These are phyloP conservation scores for Apiospora kogelbergensis DNA, from an alignment of 2,329 filamentous ascomycete genomes.

Conservation along the genomic window DNA sequence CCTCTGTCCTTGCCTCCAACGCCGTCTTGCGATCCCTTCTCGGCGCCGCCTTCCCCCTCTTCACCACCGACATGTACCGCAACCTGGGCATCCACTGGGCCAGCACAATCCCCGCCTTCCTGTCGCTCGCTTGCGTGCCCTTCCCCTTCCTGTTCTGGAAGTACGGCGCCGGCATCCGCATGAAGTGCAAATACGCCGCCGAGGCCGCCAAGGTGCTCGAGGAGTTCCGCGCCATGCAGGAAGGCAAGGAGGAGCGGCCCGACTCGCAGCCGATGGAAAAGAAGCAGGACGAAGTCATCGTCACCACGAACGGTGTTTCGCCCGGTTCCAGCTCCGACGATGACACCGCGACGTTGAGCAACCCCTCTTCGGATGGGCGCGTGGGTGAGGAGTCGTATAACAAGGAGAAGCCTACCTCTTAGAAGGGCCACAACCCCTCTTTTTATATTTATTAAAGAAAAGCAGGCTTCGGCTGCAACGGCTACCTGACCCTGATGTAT, in stretches of 20 bases:
- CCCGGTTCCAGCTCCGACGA: neutral
- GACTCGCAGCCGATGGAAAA: neutral
- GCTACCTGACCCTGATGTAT: neutral
- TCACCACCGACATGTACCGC: conserved; percentile 51
- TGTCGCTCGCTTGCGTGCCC: conserved; percentile 54
- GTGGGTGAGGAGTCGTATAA: neutral
- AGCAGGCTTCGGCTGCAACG: neutral
- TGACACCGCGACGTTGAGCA: neutral
- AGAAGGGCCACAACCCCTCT: neutral
- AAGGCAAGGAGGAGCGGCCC: neutral
- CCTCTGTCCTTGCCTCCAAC: conserved; percentile 72
- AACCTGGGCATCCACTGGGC: conserved; percentile 57
- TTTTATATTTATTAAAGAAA: neutral
- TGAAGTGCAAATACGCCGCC: conserved; percentile 68
- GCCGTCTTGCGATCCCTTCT: conserved; percentile 71
- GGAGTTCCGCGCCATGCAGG: conserved; percentile 7
- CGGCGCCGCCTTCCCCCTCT: conserved; percentile 71
- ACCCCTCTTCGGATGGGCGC: neutral
- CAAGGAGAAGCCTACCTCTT: neutral
- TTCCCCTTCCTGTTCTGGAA: conserved; percentile 72
- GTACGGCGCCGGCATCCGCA: conserved; percentile 64
- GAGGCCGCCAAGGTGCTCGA: conserved; percentile 58
- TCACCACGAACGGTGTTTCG: neutral
- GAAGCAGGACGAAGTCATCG: neutral
- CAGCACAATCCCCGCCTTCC: conserved; percentile 54